Conservation (phyloP, 257 asterid species). For the Solanum habrochaites region DNA sequence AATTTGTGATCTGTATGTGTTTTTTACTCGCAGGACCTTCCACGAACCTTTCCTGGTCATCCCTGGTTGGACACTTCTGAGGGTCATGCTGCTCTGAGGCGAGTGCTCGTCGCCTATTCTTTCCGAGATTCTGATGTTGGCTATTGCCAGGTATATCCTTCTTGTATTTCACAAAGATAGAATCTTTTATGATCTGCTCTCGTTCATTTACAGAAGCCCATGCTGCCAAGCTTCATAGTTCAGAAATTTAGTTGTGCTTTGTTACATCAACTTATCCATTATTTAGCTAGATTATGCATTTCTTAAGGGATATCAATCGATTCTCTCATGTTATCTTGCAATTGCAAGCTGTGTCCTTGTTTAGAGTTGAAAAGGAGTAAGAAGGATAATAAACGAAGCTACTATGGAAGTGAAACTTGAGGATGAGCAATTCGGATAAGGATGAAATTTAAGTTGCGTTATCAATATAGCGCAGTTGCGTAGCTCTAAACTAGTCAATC, state of each 20-base stretch:
- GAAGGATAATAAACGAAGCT: background rate
- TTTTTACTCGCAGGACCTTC: constrained; percentile 59
- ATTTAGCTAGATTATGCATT: background rate
- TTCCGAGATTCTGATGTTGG: constrained; percentile 99
- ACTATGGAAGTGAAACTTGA: background rate
- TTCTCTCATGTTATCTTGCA: background rate
- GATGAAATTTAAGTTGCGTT: background rate
- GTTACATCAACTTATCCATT: background rate
- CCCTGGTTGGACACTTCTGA: constrained; percentile 94
- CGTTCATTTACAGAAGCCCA: background rate
- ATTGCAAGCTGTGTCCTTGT: background rate
- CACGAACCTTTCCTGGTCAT: constrained; percentile 97
- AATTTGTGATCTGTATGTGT: background rate
- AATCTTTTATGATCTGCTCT: background rate
- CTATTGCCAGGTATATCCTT: constrained; percentile 70
- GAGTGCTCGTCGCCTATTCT: constrained; percentile 91
- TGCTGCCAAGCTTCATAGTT: background rate
- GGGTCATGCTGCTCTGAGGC: constrained; percentile 94
- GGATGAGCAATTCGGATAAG: background rate
- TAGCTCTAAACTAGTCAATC: background rate
- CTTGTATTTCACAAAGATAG: background rate
- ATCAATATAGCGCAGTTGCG: background rate
- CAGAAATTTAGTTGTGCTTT: background rate
- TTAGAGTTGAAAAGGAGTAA: background rate
- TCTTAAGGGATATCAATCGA: background rate